Base-by-base conservation (phyloP, 345 rosid species). In the Tarenaya hassleriana region DNA sequence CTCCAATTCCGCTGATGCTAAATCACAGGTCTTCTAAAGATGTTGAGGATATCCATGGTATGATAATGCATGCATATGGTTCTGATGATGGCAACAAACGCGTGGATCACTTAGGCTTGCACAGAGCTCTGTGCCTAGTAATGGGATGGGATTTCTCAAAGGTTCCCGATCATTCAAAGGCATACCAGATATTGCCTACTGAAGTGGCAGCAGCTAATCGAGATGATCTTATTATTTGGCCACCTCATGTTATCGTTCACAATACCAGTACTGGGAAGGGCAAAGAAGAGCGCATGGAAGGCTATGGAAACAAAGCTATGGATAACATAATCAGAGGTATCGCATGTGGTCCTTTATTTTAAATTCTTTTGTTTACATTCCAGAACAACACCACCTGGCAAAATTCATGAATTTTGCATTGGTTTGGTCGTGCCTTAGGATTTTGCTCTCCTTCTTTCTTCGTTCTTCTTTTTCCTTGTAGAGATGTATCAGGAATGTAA, bases 221-320 rank as follows among this genome's bases (percentile, higher is more conserved):
- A 74, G 89, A 86, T 57, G 95, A 88, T 77, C 72, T 88, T 69
- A 80, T 88, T 70, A 56, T 94, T 66, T 94, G 99, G 99, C 99
- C 99, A 29, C 99, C 99, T 21, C 52, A 70, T 72, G 89, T 94
- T 69, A 79, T 94, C 59, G 71, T 94, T 70, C 95, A 86, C 66
- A 94, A 94, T 68, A 94, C 99, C 24, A 58, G 79, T 61, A 88
- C 94, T 32, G 99, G 97, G 58, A 94, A 82, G 73, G 79, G 91
- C 69, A 88, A 83, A 72, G 99, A 94, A 50, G 89, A 94, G 35
- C 94, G 92, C 61, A 66, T 84, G 78, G 99, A 94, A 72, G 99
- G 99, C 75, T 73, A 75, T 84, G 97, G 95, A 76, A 88, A 78
- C 87, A 88, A 82, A 82, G 78, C 74, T 39, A 86, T 94, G 97